A percentile compares a stretch with the other conserved stretches of the same genome.
These are phyloP conservation scores for Solanum chilense DNA, from an alignment of 257 asterid genomes.

Conservation along the genomic window DNA sequence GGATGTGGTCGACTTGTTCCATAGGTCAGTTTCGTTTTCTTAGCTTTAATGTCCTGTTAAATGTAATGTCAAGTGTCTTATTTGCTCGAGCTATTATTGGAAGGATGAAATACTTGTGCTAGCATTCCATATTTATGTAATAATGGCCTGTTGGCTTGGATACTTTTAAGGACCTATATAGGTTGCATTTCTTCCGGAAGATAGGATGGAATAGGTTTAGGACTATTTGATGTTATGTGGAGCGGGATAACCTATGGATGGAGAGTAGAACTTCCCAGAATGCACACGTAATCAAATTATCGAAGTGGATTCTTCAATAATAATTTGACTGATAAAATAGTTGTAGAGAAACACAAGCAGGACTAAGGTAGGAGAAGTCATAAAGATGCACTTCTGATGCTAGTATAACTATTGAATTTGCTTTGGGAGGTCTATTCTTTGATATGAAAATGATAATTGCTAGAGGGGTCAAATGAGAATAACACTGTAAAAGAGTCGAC, in stretches of 20 bases:
- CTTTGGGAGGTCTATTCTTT: background rate
- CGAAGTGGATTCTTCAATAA: background rate
- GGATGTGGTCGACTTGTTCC: constrained; percentile 70
- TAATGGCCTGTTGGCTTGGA: background rate
- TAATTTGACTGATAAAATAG: background rate
- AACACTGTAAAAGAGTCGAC: background rate
- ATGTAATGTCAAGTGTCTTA: background rate
- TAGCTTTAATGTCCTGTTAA: background rate
- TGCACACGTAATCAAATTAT: background rate
- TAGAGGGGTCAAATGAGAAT: background rate
- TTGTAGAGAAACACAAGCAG: background rate
- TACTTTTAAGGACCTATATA: background rate
- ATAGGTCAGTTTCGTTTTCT: constrained; percentile 37
- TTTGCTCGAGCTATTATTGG: background rate
- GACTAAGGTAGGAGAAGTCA: background rate
- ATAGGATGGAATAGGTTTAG: background rate
- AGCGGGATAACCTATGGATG: background rate
- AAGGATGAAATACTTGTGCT: background rate
- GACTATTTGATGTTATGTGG: background rate
- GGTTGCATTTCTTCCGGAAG: background rate
- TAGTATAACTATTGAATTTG: background rate
- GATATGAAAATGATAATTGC: background rate
- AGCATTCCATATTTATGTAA: background rate
- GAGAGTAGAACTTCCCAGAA: background rate
- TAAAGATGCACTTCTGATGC: background rate